These are phyloP conservation scores for Heterobasidion irregulare DNA, from an alignment of 1,284 basidiomycete species.

Conservation along the genomic window DNA sequence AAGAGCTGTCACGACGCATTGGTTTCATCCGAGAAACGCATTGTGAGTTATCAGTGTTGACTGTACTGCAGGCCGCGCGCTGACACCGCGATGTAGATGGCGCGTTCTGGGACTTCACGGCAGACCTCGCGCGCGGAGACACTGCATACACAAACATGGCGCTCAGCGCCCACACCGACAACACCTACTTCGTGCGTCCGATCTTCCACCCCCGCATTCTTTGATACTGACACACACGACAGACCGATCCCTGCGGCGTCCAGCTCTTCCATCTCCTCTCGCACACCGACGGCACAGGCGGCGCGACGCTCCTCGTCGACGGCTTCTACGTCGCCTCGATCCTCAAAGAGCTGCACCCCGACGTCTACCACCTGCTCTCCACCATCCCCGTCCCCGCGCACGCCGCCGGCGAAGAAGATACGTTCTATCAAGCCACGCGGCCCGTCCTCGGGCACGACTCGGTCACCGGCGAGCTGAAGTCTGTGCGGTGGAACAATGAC, in stretches of 20 bases:
- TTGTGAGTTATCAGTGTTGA: conserved; percentile 38
- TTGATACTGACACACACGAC: not conserved
- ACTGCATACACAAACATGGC: conserved; percentile 86
- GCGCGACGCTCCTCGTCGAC: conserved; percentile 87
- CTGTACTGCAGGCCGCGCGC: not conserved
- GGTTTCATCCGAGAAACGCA: conserved; percentile 92
- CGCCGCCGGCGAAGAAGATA: conserved; percentile 74
- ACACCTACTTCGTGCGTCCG: conserved; percentile 80
- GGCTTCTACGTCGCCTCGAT: conserved; percentile 88
- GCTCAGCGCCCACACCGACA: conserved; percentile 91
- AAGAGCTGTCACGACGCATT: conserved; percentile 71
- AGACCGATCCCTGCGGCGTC: conserved; percentile 90
- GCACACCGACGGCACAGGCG: conserved; percentile 78
- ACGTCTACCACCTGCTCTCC: conserved; percentile 68
- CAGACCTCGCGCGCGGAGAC: conserved; percentile 87
- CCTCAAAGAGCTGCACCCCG: conserved; percentile 67
- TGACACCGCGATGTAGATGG: conserved; percentile 51
- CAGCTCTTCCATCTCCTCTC: conserved; percentile 94
- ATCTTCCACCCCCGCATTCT: conserved; percentile 3
- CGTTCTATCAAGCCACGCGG: conserved; percentile 58
- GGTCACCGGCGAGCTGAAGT: conserved; percentile 53
- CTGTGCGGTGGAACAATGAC: conserved; percentile 94
- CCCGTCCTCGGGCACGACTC: conserved; percentile 68
- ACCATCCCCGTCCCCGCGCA: conserved; percentile 72
- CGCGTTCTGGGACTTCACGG: conserved; percentile 96